These are phyloP conservation scores for Candolleomyces eurysporus DNA, from an alignment of 768 basidiomycete genomes.

Conservation along the genomic window DNA sequence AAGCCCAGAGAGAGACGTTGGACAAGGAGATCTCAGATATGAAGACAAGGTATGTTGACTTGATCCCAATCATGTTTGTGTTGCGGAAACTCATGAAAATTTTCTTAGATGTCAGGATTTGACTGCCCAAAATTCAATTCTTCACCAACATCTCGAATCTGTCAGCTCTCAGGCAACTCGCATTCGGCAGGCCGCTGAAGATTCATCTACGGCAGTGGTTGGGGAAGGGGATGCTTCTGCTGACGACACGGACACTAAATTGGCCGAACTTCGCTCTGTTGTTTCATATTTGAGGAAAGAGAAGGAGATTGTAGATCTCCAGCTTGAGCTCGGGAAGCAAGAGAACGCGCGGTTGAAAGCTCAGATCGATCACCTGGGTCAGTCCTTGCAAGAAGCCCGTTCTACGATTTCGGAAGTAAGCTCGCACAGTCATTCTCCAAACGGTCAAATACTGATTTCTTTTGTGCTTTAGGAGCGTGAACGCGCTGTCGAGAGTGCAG, in stretches of 20 bases:
- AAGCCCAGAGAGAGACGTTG: slow-evolving; percentile 69
- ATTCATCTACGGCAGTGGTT: slow-evolving; percentile 35
- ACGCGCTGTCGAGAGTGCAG: slow-evolving; percentile 64
- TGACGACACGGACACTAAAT: slow-evolving; percentile 59
- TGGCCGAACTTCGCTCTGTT: slow-evolving; percentile 73
- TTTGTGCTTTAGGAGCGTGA: slow-evolving; percentile 65
- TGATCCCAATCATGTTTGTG: neutral
- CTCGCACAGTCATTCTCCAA: neutral
- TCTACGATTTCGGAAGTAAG: slow-evolving; percentile 67
- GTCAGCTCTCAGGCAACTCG: slow-evolving; percentile 79
- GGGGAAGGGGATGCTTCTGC: slow-evolving; percentile 38
- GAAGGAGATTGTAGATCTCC: slow-evolving; percentile 89
- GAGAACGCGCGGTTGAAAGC: slow-evolving; percentile 73
- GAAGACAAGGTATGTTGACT: slow-evolving; percentile 55
- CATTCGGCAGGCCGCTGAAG: slow-evolving; percentile 70
- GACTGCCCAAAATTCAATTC: slow-evolving; percentile 66
- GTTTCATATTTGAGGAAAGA: slow-evolving; percentile 84
- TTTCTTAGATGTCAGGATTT: slow-evolving; percentile 66
- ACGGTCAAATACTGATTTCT: slow-evolving; percentile 5
- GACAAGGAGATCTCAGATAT: slow-evolving; percentile 78
- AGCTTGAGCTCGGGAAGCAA: slow-evolving; percentile 74
- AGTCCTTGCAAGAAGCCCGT: slow-evolving; percentile 68
- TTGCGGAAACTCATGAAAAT: neutral
- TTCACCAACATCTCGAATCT: slow-evolving; percentile 83
- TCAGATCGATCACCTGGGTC: slow-evolving; percentile 72